Base-by-base conservation (phyloP, 108 stramenopile species). In the Asterionellopsis glacialis region DNA sequence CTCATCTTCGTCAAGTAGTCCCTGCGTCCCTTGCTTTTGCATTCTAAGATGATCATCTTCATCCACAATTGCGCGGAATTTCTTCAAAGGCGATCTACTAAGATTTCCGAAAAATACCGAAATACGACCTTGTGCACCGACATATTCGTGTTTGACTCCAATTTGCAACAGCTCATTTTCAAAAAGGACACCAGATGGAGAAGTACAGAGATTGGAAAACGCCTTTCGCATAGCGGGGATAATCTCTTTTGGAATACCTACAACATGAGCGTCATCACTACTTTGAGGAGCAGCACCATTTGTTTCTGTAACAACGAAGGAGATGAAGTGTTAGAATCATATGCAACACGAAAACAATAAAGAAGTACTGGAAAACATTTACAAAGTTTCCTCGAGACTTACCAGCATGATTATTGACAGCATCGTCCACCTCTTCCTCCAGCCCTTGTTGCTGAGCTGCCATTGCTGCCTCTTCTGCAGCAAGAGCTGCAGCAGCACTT, bases 141-240 rank as follows among this genome's bases (percentile, higher is more conserved):
- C 85, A 65, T 93, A 96, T 65, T 93, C 92, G 42, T 90, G 88
- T 61, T 91, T 92, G 19, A 93, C 85, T 26, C 90, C 91, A 25
- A 96, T 85, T 67, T 92, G 91, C 44, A 96, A 61, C 44, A 87
- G 42, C 23, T 81, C 70, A 67, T 93, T 93, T 66, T 96, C 90
- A 66, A 93, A 96, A 61, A 96, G 61, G 22, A 92, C 90, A 21
- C 91, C 92, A 39, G 87, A 88, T 13, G 87, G 84, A 11, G 87
- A 86, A 28, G 88, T 87, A 54, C 87, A 86, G 41, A 88, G 74
- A 69, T 93, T 93, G 48, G 91, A 88, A 60, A 94, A 94, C 21
- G 89, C 88, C 63, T 88, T 88, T 47, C 87, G 82, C 88, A 94
- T 91, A 1, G 88, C 90, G 43, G 93, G 93, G 51, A 94, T 94